A percentile compares a stretch with the other conserved stretches of the same genome.
Conservation (phyloP, 495 filamentous ascomycete genomes). For the Rhizodiscina lignyota region DNA sequence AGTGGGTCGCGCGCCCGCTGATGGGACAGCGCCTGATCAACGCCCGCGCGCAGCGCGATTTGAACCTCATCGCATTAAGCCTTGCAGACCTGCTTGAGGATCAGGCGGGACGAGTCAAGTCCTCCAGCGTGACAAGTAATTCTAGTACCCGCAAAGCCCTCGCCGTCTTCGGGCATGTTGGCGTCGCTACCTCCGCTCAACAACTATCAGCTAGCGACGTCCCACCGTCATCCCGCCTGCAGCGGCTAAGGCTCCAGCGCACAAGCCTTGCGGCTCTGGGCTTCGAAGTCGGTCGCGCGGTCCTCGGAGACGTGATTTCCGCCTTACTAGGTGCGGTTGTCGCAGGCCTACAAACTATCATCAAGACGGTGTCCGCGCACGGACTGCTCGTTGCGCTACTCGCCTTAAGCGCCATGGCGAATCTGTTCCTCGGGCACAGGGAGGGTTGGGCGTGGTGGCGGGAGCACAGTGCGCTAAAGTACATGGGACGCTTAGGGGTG, state of each 20-base stretch:
- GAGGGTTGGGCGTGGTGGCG: conserved; percentile 64
- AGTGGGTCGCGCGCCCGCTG: conserved; percentile 66
- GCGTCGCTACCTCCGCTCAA: too few relatives aligned
- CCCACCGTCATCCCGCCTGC: too few relatives aligned
- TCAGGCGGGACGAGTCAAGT: conserved; percentile 68
- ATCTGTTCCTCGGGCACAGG: conserved; percentile 52
- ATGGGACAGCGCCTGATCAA: conserved; percentile 57
- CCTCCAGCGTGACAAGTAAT: conserved; percentile 40
- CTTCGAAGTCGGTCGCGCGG: too few relatives aligned
- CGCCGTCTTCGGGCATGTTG: conserved; percentile 75
- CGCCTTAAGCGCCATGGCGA: conserved; percentile 45
- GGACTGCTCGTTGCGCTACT: conserved; percentile 55
- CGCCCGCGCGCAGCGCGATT: conserved; percentile 61
- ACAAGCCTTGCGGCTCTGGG: too few relatives aligned
- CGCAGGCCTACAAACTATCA: background rate
- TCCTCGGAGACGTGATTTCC: too few relatives aligned
- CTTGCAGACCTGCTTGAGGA: conserved; percentile 73
- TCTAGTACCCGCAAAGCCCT: conserved; percentile 82
- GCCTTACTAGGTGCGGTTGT: conserved; percentile 20
- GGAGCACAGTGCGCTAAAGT: conserved; percentile 61
- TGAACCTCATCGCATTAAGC: conserved; percentile 69
- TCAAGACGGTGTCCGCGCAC: conserved; percentile 57
- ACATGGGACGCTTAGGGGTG: conserved; percentile 68
- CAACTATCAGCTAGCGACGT: too few relatives aligned
- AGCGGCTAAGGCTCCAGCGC: too few relatives aligned